Evolutionary conservation across 192 early-diverging fungal genomes (phyloP).

Genomic region (Phycomyces nitens): DNA sequence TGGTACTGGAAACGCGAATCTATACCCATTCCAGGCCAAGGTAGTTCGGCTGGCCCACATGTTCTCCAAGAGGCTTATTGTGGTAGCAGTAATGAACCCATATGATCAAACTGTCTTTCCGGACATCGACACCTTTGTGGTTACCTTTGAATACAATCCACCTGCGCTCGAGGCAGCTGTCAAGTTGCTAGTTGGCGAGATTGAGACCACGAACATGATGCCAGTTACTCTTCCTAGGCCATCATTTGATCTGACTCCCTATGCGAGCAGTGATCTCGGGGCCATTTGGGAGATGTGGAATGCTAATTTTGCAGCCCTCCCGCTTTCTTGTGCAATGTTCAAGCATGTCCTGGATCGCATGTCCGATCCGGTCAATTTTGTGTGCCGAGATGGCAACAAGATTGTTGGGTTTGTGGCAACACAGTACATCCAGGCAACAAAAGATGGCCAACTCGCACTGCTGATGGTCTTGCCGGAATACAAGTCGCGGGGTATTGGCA

Average conservation of each 20-base stretch:
- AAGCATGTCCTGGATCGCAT: conserved; percentile 10
- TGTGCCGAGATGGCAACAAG: conserved; percentile 9
- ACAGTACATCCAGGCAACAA: neutral
- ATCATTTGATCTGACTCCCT: neutral
- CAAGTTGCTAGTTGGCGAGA: conserved; percentile 31
- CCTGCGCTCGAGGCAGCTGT: conserved; percentile 35
- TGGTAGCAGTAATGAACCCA: conserved; percentile 37
- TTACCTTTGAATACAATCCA: conserved; percentile 38
- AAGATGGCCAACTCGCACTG: conserved; percentile 28
- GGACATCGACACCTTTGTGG: conserved; percentile 28
- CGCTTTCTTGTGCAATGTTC: conserved; percentile 17
- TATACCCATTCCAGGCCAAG: conserved; percentile 27
- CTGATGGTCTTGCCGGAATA: conserved; percentile 27
- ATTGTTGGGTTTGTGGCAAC: conserved; percentile 33
- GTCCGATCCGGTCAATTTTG: conserved; percentile 14
- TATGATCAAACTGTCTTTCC: conserved; percentile 36
- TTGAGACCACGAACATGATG: conserved; percentile 11
- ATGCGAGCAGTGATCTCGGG: neutral
- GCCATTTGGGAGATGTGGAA: conserved; percentile 21
- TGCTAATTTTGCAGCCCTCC: conserved; percentile 15
- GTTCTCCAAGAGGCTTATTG: conserved; percentile 12
- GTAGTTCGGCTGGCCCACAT: conserved; percentile 18
- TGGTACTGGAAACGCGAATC: conserved; percentile 35
- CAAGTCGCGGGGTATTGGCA: conserved; percentile 29
- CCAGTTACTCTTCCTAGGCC: conserved; percentile 25